Percentiles rank a stretch among this genome's conserved stretches.
Conservation (phyloP, 441 rosid species). For the Eruca vesicaria region DNA sequence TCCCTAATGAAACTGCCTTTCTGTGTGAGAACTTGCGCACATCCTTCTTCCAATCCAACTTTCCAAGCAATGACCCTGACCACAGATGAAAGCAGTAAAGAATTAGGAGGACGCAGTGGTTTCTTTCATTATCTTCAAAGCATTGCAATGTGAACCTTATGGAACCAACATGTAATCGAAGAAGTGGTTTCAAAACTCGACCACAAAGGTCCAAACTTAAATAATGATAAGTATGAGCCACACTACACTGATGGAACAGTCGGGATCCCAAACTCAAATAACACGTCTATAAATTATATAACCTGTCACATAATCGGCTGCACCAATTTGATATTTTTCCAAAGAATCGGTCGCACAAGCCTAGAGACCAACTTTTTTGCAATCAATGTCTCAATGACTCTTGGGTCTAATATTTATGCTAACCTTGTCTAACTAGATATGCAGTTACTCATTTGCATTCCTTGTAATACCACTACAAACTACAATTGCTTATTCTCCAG, state of each 20-base stretch:
- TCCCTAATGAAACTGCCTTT: constrained; percentile 13
- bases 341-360: background rate
- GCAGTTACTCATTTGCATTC: background rate
- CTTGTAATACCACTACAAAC: background rate
- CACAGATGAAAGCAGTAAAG: constrained; percentile 11
- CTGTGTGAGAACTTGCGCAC: constrained; percentile 5
- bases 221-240: background rate
- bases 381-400: background rate
- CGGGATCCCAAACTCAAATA: background rate
- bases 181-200: background rate
- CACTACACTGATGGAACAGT: background rate
- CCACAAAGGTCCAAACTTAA: background rate
- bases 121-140: constrained; percentile 15
- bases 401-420: background rate
- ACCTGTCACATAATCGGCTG: background rate
- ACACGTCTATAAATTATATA: background rate
- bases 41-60: constrained; percentile 14
- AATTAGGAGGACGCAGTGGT: background rate
- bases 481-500: background rate
- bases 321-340: background rate
- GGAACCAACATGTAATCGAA: background rate
- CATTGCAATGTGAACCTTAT: constrained; percentile 12
- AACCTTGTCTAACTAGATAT: background rate
- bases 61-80: constrained; percentile 18
- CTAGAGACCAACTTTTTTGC: background rate